Percentiles rank a stretch among this genome's conserved stretches.
phyloP scores from a whole-genome alignment of 257 asterid species.

The Eustoma russellianum region DNA sequence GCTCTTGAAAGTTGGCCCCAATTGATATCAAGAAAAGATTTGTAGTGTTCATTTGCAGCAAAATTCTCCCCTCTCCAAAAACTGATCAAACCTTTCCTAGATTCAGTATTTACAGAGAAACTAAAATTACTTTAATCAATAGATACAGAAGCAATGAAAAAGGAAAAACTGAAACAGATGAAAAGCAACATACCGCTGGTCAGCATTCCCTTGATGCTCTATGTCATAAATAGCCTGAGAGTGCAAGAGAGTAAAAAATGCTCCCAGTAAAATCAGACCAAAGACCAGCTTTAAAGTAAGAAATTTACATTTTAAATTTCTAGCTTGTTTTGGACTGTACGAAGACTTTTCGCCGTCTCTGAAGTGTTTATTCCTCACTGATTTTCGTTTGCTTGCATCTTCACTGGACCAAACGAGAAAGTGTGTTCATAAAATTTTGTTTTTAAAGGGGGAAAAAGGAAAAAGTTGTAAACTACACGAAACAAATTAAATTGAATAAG shows the following conservation, averaged over 20 bases:
- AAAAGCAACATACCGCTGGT: constrained; percentile 35
- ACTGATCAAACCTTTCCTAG: constrained; percentile 43
- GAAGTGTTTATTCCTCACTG: constrained; percentile 36
- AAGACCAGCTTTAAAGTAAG: constrained; percentile 52
- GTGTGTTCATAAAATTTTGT: no score
- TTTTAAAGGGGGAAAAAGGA: no score
- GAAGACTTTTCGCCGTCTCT: constrained; percentile 55
- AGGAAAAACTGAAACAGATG: background rate
- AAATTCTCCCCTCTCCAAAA: constrained; percentile 36
- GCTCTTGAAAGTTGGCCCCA: constrained; percentile 67
- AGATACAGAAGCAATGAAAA: background rate
- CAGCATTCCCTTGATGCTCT: constrained; percentile 29
- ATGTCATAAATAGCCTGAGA: constrained; percentile 54
- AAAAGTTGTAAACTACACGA: no score
- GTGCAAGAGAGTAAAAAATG: constrained; percentile 44
- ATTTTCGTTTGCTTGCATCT: constrained; percentile 54
- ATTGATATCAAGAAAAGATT: constrained; percentile 40
- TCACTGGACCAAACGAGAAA: constrained; percentile 47
- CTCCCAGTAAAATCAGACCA: constrained; percentile 52
- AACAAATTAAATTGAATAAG: no score
- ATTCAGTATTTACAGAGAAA: constrained; percentile 8
- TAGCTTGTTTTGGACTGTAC: constrained; percentile 43
- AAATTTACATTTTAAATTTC: constrained; percentile 45
- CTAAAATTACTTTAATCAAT: background rate
- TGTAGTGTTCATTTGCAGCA: constrained; percentile 39